Percentiles rank a stretch among this genome's conserved stretches.
Evolutionary conservation across 257 asterid species (phyloP).

Genomic region (Ballota nigra): DNA sequence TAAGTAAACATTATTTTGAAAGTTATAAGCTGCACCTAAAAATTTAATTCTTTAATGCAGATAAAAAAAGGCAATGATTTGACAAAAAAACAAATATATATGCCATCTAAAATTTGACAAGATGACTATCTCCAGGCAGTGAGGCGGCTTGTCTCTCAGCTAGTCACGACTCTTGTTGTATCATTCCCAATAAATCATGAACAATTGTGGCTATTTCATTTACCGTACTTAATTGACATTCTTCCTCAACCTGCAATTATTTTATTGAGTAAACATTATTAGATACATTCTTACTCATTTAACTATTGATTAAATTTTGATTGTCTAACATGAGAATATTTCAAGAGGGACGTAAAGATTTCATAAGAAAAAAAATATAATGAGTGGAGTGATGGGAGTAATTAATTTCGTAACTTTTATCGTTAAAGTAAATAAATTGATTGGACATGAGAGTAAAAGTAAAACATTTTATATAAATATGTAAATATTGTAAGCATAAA

Average conservation of each 20-base stretch:
- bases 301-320: background rate
- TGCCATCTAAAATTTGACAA: background rate
- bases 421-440: no score
- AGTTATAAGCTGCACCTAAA: background rate
- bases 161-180: conserved; percentile 49
- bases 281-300: background rate
- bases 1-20: background rate
- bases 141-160: no score
- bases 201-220: conserved; percentile 71
- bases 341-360: no score
- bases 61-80: conserved; percentile 19
- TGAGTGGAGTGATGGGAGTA: no score
- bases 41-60: background rate
- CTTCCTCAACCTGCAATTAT: conserved; percentile 60
- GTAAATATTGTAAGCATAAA: no score
- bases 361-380: no score
- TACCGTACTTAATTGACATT: conserved; percentile 53
- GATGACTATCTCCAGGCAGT: conserved; percentile 6
- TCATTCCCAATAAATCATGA: conserved; percentile 63
- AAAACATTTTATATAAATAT: no score
- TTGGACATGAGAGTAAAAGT: no score
- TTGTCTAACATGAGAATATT: no score
- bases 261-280: background rate
- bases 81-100: conserved; percentile 6
- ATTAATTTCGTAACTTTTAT: no score